These are phyloP conservation scores for Cryptococcus wingfieldii DNA, from an alignment of 1,284 basidiomycete genomes.

Conservation along the genomic window DNA sequence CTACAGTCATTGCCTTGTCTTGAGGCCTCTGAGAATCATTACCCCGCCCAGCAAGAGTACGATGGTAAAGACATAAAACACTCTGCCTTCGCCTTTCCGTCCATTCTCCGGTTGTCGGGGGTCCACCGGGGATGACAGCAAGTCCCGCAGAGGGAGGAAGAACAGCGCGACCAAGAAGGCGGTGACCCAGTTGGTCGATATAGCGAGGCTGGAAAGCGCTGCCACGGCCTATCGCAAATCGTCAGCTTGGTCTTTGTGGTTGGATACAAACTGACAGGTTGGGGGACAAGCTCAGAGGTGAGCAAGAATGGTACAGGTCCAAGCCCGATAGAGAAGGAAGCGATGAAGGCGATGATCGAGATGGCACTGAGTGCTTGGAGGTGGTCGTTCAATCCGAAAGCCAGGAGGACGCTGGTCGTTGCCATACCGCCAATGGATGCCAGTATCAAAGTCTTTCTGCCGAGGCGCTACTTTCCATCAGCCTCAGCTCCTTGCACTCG, in stretches of 20 bases:
- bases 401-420: slow-evolving; percentile 63
- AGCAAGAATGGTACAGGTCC: slow-evolving; percentile 90
- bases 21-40: slow-evolving; percentile 29
- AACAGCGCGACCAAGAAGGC: slow-evolving; percentile 77
- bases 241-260: background rate
- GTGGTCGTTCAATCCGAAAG: slow-evolving; percentile 64
- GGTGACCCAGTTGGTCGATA: slow-evolving; percentile 80
- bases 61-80: slow-evolving; percentile 73
- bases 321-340: slow-evolving; percentile 82
- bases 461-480: slow-evolving; percentile 36
- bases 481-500: background rate
- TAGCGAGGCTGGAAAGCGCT: slow-evolving; percentile 72
- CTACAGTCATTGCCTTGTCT: background rate
- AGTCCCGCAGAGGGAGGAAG: slow-evolving; percentile 76
- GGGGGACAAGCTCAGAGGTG: slow-evolving; percentile 83
- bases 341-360: slow-evolving; percentile 76
- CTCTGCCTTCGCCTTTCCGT: slow-evolving; percentile 62
- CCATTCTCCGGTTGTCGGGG: slow-evolving; percentile 32
- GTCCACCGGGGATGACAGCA: slow-evolving; percentile 50
- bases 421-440: slow-evolving; percentile 59
- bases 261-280: slow-evolving; percentile 55
- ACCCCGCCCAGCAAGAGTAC: slow-evolving; percentile 25
- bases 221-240: slow-evolving; percentile 63
- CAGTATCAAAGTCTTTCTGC: slow-evolving; percentile 49
- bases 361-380: slow-evolving; percentile 63